These are phyloP conservation scores for Colletotrichum abscissum DNA, from an alignment of 2,329 filamentous ascomycete genomes.

Conservation along the genomic window DNA sequence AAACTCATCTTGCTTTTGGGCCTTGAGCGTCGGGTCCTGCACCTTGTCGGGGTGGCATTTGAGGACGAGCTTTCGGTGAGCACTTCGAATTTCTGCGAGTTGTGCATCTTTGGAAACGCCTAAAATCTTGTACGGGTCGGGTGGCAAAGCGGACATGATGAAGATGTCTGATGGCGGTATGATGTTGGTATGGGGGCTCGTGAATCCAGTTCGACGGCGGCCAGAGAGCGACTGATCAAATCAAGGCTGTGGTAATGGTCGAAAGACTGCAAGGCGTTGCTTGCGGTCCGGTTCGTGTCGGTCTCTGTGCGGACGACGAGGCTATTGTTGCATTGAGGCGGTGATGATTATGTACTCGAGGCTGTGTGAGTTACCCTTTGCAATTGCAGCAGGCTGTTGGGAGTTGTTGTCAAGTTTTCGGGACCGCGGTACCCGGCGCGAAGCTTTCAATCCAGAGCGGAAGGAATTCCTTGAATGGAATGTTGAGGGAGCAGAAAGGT, in stretches of 20 bases:
- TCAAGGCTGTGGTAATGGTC: not conserved
- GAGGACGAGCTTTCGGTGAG: conserved; percentile 87
- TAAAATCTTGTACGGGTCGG: conserved; percentile 84
- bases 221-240: conserved; percentile 4
- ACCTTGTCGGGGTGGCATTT: conserved; percentile 95
- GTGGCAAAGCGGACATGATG: conserved; percentile 63
- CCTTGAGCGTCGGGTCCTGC: conserved; percentile 80
- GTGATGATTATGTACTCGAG: conserved; percentile 28
- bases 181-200: conserved; percentile 18
- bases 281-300: conserved; percentile 20
- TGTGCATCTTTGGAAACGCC: conserved; percentile 80
- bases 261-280: conserved; percentile 20
- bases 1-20: conserved; percentile 86
- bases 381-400: not conserved
- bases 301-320: conserved; percentile 24
- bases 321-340: conserved; percentile 37
- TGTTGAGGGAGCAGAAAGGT: conserved; percentile 22
- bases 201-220: conserved; percentile 34
- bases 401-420: conserved; percentile 3
- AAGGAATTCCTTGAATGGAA: conserved; percentile 27
- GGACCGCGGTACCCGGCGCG: conserved; percentile 20
- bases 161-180: conserved; percentile 4
- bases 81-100: conserved; percentile 77
- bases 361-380: not conserved
- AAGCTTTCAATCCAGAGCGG: conserved; percentile 9